Percentiles rank a stretch among this genome's conserved stretches.
Evolutionary conservation across 345 rosid species (phyloP).

Genomic region (Euphorbia pulcherrima): DNA sequence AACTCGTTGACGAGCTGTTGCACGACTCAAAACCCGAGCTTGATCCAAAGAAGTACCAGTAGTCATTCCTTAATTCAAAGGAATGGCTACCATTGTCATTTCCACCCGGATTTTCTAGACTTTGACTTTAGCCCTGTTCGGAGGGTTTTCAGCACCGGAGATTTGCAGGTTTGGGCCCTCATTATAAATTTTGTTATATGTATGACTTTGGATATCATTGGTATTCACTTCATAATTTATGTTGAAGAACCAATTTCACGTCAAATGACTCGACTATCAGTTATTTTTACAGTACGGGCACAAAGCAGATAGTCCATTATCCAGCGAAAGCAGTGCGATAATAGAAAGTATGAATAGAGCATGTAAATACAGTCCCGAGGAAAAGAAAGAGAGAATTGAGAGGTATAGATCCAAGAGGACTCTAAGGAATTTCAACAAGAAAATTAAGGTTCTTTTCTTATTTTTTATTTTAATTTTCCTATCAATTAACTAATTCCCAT

Average conservation of each 20-base stretch:
- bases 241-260: too few species aligned
- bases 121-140: constrained; percentile 49
- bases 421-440: constrained; percentile 90
- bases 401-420: constrained; percentile 79
- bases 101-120: constrained; percentile 39
- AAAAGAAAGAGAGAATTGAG: constrained; percentile 84
- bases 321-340: constrained; percentile 74
- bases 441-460: constrained; percentile 60
- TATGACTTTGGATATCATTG: too few species aligned
- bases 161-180: constrained; percentile 73
- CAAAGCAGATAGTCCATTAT: constrained; percentile 50
- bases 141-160: constrained; percentile 80
- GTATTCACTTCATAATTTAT: too few species aligned
- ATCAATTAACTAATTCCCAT: too few species aligned
- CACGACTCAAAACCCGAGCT: constrained; percentile 35
- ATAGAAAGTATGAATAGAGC: constrained; percentile 87
- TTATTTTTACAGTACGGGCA: constrained; percentile 37
- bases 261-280: too few species aligned
- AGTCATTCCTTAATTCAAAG: constrained; percentile 46
- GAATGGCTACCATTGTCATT: constrained; percentile 37
- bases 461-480: too few species aligned
- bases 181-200: too few species aligned
- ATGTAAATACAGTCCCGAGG: constrained; percentile 69
- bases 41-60: constrained; percentile 61
- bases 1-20: constrained; percentile 43